These are phyloP conservation scores for Cicer arietinum DNA, from an alignment of 306 rosid genomes.

Conservation along the genomic window DNA sequence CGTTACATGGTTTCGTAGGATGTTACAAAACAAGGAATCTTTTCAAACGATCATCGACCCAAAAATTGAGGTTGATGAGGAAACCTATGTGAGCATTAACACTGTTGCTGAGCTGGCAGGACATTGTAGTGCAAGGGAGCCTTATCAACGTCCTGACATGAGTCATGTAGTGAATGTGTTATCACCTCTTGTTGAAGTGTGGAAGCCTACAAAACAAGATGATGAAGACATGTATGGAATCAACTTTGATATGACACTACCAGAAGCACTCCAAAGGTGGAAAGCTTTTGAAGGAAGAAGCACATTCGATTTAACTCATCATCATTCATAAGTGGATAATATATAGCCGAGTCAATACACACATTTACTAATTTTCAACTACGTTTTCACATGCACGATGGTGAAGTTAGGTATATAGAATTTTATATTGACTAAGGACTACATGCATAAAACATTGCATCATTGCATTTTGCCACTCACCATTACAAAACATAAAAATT, in stretches of 20 bases:
- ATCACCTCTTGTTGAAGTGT: conserved; percentile 72
- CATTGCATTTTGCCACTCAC: too few species aligned
- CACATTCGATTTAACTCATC: conserved; percentile 38
- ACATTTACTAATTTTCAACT: conserved; percentile 47
- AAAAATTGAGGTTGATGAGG: conserved; percentile 61
- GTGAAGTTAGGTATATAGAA: not conserved
- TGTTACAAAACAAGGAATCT: conserved; percentile 51
- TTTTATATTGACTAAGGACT: not conserved
- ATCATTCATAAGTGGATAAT: conserved; percentile 25
- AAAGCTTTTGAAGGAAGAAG: conserved; percentile 59
- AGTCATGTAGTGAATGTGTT: conserved; percentile 78
- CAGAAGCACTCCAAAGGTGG: conserved; percentile 76
- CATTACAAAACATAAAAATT: too few species aligned
- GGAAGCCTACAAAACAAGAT: conserved; percentile 71
- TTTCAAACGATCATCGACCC: conserved; percentile 64
- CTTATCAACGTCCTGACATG: conserved; percentile 88
- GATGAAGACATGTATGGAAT: conserved; percentile 59
- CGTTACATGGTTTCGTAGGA: conserved; percentile 80
- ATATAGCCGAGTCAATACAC: conserved; percentile 50
- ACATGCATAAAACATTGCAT: too few species aligned
- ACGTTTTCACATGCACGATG: conserved; percentile 48
- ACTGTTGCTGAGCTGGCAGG: conserved; percentile 81
- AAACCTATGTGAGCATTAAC: conserved; percentile 54
- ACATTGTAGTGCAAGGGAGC: conserved; percentile 80
- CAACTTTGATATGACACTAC: conserved; percentile 64